Evolutionary conservation across 352 stramenopile species (phyloP).

Genomic region (Pythium monospermum): DNA sequence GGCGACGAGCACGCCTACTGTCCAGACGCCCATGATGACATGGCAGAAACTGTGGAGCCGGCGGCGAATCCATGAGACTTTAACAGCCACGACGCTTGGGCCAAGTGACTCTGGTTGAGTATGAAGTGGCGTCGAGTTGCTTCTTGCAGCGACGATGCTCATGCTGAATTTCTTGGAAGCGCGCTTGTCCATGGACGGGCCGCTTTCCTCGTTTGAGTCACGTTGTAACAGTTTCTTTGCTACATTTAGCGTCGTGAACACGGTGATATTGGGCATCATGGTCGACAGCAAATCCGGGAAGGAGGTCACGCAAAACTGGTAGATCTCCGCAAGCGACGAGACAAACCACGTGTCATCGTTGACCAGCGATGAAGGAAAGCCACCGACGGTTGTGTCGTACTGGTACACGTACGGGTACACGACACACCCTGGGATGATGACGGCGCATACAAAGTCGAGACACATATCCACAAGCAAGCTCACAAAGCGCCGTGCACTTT

Average conservation of each 20-base stretch:
- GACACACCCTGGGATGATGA: conserved; percentile 6
- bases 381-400: not conserved
- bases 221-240: too few species aligned
- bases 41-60: too few species aligned
- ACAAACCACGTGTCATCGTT: conserved; percentile 3
- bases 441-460: conserved; percentile 13
- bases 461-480: conserved; percentile 2
- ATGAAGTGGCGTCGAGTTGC: too few species aligned
- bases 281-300: conserved; percentile 4
- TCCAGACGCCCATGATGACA: too few species aligned
- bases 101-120: too few species aligned
- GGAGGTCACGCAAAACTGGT: conserved; percentile 10
- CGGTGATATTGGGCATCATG: conserved; percentile 8
- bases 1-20: not conserved
- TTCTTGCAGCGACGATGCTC: too few species aligned
- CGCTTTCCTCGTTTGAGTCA: too few species aligned
- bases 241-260: conserved; percentile 1
- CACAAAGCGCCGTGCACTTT: not conserved
- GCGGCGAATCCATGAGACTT: too few species aligned
- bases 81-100: too few species aligned
- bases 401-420: conserved; percentile 6
- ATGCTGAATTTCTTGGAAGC: too few species aligned
- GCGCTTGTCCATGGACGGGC: too few species aligned
- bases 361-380: too few species aligned
- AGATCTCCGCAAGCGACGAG: conserved; percentile 8